phyloP scores from a whole-genome alignment of 352 stramenopile genomes.

The Phytophthora pinifolia region DNA sequence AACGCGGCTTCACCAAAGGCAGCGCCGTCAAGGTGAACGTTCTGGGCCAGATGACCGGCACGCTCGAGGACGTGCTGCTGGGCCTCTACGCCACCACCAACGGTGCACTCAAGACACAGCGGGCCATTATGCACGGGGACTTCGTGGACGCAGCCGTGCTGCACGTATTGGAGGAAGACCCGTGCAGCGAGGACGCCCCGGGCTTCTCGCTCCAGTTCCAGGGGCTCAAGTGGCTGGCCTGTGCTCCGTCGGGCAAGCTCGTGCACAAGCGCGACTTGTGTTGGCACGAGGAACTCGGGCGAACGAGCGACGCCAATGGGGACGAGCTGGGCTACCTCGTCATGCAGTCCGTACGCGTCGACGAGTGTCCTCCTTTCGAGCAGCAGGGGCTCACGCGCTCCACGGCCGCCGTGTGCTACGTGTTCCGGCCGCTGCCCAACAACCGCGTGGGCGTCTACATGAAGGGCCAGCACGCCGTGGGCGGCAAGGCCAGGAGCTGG shows the following conservation, averaged over 20 bases:
- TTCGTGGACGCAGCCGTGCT: conserved; percentile 59
- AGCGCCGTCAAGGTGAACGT: conserved; percentile 52
- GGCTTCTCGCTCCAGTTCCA: conserved; percentile 54
- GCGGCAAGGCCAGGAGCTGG: conserved; percentile 61
- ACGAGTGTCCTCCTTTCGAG: conserved; percentile 60
- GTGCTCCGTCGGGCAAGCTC: conserved; percentile 44
- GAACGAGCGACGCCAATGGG: conserved; percentile 47
- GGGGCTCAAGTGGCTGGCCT: conserved; percentile 66
- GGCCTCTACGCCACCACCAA: conserved; percentile 54
- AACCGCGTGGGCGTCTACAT: conserved; percentile 64
- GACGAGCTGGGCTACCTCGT: conserved; percentile 62
- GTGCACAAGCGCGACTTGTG: conserved; percentile 69
- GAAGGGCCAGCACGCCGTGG: conserved; percentile 52
- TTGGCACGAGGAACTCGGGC: conserved; percentile 62
- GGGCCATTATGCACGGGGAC: conserved; percentile 59
- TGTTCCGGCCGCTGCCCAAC: conserved; percentile 54
- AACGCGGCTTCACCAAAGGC: conserved; percentile 50
- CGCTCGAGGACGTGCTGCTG: conserved; percentile 64
- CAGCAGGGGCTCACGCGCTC: conserved; percentile 55
- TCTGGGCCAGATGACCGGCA: conserved; percentile 47
- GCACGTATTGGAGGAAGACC: conserved; percentile 56
- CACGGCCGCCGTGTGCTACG: conserved; percentile 57
- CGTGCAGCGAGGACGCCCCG: conserved; percentile 51
- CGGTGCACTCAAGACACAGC: conserved; percentile 56
- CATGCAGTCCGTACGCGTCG: conserved; percentile 55